Evolutionary conservation across 2,329 filamentous ascomycete genomes (phyloP).

Genomic region (Dactylellina parvicollis): DNA sequence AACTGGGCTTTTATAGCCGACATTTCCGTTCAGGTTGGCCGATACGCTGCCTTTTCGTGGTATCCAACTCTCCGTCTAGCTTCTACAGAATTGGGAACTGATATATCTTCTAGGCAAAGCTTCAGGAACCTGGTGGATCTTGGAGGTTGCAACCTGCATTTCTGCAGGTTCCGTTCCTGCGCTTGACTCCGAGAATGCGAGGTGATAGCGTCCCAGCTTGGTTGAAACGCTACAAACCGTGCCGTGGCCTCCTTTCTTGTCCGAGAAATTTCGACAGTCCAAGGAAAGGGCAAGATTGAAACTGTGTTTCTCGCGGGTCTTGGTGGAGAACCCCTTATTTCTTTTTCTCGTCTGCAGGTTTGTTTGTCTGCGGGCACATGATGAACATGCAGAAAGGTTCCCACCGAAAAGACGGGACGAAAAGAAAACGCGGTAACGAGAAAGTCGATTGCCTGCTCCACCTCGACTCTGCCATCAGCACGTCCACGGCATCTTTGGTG

Average conservation of each 20-base stretch:
- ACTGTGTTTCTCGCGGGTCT: constrained; percentile 11
- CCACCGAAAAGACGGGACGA: constrained; percentile 34
- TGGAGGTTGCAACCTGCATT: constrained; percentile 7
- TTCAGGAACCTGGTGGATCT: background rate
- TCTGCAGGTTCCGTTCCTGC: constrained; percentile 20
- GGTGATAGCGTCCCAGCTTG: constrained; percentile 23
- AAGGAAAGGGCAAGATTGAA: background rate
- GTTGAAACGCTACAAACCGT: constrained; percentile 49
- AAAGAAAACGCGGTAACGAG: constrained; percentile 41
- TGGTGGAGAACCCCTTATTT: constrained; percentile 26
- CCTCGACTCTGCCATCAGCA: background rate
- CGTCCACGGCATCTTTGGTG: background rate
- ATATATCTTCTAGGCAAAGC: background rate
- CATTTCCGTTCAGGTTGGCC: background rate
- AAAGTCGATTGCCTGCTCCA: background rate
- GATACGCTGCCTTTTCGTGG: background rate
- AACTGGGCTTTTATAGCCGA: background rate
- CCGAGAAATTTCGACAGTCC: constrained; percentile 15
- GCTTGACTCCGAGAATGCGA: constrained; percentile 25
- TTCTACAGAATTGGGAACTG: background rate
- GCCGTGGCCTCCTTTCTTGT: constrained; percentile 37
- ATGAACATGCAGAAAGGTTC: constrained; percentile 28
- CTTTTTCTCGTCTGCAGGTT: constrained; percentile 26
- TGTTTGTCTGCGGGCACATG: constrained; percentile 36
- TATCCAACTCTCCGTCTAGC: background rate